Percentiles rank a stretch among this genome's conserved stretches.
These are phyloP conservation scores for Dactylellina leptospora DNA, from an alignment of 2,329 filamentous ascomycete genomes.

Conservation along the genomic window DNA sequence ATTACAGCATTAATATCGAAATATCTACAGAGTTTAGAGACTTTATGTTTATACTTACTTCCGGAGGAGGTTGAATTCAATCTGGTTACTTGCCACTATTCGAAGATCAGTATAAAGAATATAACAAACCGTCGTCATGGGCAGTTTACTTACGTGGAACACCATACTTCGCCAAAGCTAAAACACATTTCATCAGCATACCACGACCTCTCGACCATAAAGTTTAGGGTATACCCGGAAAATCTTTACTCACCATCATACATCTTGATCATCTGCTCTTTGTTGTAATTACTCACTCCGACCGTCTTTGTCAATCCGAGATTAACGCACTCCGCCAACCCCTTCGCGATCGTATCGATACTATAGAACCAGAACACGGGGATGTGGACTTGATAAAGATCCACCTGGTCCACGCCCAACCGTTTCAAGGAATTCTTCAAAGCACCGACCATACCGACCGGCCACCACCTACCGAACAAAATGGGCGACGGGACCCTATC, in stretches of 20 bases:
- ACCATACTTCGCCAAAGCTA: constrained; percentile 59
- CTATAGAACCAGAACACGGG: constrained; percentile 61
- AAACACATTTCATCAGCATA: neutral
- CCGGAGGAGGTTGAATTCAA: constrained; percentile 63
- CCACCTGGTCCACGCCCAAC: constrained; percentile 60
- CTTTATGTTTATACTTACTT: constrained; percentile 55
- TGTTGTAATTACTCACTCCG: constrained; percentile 63
- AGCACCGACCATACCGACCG: constrained; percentile 59
- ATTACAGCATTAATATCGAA: neutral
- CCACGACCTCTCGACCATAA: too few relatives aligned
- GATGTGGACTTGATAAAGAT: constrained; percentile 60
- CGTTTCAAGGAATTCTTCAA: constrained; percentile 60
- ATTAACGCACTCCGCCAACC: constrained; percentile 62
- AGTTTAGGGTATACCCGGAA: neutral
- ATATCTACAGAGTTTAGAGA: neutral
- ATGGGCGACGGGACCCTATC: constrained; percentile 62
- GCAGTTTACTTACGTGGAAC: constrained; percentile 58
- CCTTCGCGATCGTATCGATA: constrained; percentile 61
- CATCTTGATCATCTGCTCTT: constrained; percentile 62
- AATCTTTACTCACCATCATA: constrained; percentile 56
- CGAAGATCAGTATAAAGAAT: neutral
- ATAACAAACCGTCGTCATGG: neutral
- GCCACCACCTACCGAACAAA: constrained; percentile 60
- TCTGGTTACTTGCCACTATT: constrained; percentile 62
- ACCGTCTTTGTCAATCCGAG: constrained; percentile 61